A percentile compares a stretch with the other conserved stretches of the same genome.
Conservation (phyloP, 202 grass and related monocot genomes). For the Panicum virgatum region DNA sequence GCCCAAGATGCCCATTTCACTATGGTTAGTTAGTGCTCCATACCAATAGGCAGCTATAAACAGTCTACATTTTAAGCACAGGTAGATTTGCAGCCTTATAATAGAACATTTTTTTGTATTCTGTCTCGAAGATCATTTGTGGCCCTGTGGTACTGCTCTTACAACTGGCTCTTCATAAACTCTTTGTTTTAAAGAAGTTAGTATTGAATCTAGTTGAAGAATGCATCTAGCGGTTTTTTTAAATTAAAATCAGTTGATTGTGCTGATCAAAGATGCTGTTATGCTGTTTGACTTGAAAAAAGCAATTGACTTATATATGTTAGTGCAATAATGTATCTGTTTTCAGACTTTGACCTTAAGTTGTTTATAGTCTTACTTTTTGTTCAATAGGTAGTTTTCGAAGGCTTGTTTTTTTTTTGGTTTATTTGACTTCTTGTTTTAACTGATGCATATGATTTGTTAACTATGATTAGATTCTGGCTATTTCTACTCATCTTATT, state of each 20-base stretch:
- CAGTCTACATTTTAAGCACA: slow-evolving; percentile 25
- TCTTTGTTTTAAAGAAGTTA: slow-evolving; percentile 2
- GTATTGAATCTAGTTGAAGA: slow-evolving; percentile 32
- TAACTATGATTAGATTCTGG: too few species aligned
- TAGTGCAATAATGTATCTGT: slow-evolving; percentile 8
- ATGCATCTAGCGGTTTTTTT: slow-evolving; percentile 30
- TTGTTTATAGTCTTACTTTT: slow-evolving; percentile 43
- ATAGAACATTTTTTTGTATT: background rate
- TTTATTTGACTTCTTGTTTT: slow-evolving; percentile 36
- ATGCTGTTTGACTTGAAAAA: slow-evolving; percentile 33
- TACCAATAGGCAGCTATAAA: background rate
- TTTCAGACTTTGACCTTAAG: slow-evolving; percentile 30
- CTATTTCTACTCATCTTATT: too few species aligned
- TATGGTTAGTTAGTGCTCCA: background rate
- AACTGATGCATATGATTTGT: too few species aligned
- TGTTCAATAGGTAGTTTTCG: slow-evolving; percentile 25
- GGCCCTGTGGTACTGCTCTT: slow-evolving; percentile 16
- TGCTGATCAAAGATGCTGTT: slow-evolving; percentile 37
- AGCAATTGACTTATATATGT: slow-evolving; percentile 19
- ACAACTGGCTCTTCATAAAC: slow-evolving; percentile 7
- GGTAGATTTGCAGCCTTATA: slow-evolving; percentile 14
- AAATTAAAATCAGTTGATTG: slow-evolving; percentile 19
- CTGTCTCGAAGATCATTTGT: background rate
- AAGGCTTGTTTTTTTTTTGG: background rate
- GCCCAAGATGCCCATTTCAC: background rate